phyloP scores from a whole-genome alignment of 1,284 basidiomycete species.

The Mycena sp. region DNA sequence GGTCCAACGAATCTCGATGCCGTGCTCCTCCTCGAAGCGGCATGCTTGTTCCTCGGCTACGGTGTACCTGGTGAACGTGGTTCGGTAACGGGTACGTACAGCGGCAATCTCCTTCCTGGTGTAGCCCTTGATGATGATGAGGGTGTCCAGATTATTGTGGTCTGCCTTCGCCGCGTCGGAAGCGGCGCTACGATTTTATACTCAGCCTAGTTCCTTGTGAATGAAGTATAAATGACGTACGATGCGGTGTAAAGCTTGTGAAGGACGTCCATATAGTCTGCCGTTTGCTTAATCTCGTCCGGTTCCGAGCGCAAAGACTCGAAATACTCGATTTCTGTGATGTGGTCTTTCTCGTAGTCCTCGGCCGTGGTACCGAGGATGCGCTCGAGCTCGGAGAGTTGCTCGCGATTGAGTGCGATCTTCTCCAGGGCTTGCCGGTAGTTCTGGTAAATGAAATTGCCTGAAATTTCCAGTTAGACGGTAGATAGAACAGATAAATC shows the following conservation, averaged over 20 bases:
- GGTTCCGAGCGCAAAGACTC: conserved; percentile 23
- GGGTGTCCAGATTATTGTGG: background rate
- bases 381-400: background rate
- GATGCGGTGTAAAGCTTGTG: conserved; percentile 5
- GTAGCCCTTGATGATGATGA: background rate
- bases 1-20: conserved; percentile 20
- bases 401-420: conserved; percentile 14
- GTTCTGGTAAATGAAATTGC: conserved; percentile 37
- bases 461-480: conserved; percentile 19
- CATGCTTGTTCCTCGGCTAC: conserved; percentile 4
- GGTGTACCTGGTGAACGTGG: background rate
- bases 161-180: no score
- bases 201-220: no score
- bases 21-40: conserved; percentile 9
- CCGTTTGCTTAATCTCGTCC: conserved; percentile 13
- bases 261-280: conserved; percentile 35
- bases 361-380: conserved; percentile 6
- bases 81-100: conserved; percentile 11
- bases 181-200: no score
- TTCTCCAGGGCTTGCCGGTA: conserved; percentile 35
- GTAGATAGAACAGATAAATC: background rate
- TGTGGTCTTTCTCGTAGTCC: conserved; percentile 32
- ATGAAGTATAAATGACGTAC: conserved; percentile 26
- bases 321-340: conserved; percentile 33
- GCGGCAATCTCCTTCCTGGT: background rate